A percentile compares a stretch with the other conserved stretches of the same genome.
These are phyloP conservation scores for Rhododendron henanense DNA, from an alignment of 148 eudicot species.

Conservation along the genomic window DNA sequence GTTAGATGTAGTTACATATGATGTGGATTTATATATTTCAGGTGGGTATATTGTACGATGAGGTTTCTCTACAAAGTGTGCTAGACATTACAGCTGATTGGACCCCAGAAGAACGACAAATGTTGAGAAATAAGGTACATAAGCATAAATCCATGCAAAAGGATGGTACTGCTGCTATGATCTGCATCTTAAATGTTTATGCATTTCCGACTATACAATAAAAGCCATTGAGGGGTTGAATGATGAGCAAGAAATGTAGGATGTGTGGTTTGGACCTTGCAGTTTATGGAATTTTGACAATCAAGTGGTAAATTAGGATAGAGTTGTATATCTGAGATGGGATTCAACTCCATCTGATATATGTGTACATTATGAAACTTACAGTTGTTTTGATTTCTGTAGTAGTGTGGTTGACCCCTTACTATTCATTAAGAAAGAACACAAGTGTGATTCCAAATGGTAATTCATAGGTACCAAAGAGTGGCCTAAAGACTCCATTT, in stretches of 20 bases:
- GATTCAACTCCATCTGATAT: not conserved
- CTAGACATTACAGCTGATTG: slow-evolving; percentile 87
- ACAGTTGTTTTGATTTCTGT: not conserved
- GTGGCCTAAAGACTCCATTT: slow-evolving; percentile 91
- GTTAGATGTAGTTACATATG: not conserved
- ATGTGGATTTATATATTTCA: slow-evolving; percentile 30
- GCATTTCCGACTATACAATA: not conserved
- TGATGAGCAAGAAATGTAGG: not conserved
- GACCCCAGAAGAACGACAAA: slow-evolving; percentile 84
- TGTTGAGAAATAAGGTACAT: slow-evolving; percentile 87
- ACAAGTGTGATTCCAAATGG: slow-evolving; percentile 8
- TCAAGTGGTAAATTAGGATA: not conserved
- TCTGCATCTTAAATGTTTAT: not conserved
- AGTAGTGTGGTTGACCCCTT: not conserved
- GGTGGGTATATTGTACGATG: slow-evolving; percentile 94
- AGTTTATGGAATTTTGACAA: not conserved
- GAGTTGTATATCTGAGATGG: not conserved
- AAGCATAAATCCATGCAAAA: not conserved
- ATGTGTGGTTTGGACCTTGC: not conserved
- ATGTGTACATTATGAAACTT: not conserved
- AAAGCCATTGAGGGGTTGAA: not conserved
- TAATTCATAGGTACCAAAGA: slow-evolving; percentile 65
- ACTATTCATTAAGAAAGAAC: not conserved
- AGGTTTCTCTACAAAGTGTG: slow-evolving; percentile 71
- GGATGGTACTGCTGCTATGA: not conserved